Evolutionary conservation across 1,139 yeast genomes (phyloP).

Genomic region (Geotrichum restrictum): DNA sequence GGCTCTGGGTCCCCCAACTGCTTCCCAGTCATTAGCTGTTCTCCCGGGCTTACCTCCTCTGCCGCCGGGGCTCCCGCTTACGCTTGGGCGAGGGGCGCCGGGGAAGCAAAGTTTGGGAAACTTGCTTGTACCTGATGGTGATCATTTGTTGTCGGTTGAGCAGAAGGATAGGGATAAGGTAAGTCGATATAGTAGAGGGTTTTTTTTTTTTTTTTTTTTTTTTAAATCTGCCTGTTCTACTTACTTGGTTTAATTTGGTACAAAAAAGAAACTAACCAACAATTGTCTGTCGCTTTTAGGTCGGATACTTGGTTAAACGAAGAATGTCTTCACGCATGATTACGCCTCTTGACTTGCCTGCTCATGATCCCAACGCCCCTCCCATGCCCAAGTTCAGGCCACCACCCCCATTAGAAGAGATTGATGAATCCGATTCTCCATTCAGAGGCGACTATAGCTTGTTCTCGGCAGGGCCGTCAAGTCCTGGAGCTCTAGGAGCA

Average conservation of each 20-base stretch:
- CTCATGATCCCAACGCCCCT: conserved; percentile 8
- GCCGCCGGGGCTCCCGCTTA: too few relatives aligned
- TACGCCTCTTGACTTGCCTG: neutral
- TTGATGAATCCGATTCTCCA: neutral
- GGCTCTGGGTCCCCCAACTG: conserved; percentile 23
- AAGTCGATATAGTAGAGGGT: neutral
- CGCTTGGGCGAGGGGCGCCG: too few relatives aligned
- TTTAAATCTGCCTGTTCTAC: too few relatives aligned
- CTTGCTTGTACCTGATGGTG: conserved; percentile 17
- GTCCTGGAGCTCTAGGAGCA: too few relatives aligned
- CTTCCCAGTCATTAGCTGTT: too few relatives aligned
- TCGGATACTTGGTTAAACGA: conserved; percentile 11
- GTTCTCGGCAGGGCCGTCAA: too few relatives aligned
- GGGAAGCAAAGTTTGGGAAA: conserved; percentile 23
- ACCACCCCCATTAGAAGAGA: neutral
- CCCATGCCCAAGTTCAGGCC: neutral
- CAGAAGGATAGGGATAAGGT: conserved; percentile 15
- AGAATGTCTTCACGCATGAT: conserved; percentile 3
- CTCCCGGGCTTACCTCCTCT: too few relatives aligned
- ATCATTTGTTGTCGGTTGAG: conserved; percentile 1
- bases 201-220: too few relatives aligned
- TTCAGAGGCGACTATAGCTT: too few relatives aligned
- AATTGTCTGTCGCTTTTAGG: too few relatives aligned
- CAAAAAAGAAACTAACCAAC: too few relatives aligned
- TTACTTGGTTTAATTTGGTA: too few relatives aligned